phyloP scores from a whole-genome alignment of 345 rosid species.

The Pugionium cornutum region DNA sequence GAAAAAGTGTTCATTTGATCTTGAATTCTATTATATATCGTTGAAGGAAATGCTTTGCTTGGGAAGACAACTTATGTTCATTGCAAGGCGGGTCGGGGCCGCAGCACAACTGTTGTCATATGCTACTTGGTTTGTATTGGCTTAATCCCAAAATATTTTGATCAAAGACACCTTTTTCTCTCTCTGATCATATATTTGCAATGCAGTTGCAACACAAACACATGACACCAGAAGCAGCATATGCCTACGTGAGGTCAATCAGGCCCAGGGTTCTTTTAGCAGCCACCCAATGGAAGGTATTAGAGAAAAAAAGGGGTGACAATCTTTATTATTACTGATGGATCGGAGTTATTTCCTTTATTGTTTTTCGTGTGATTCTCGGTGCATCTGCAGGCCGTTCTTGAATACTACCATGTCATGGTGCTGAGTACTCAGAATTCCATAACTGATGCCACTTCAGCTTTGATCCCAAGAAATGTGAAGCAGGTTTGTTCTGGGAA shows the following conservation, averaged over 20 bases:
- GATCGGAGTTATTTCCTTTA: not conserved
- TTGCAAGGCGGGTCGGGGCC: slow-evolving; percentile 99
- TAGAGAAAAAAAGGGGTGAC: not conserved
- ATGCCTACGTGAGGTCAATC: slow-evolving; percentile 71
- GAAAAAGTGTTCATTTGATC: slow-evolving; percentile 10
- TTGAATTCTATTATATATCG: slow-evolving; percentile 23
- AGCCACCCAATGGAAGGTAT: slow-evolving; percentile 87
- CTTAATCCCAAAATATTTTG: slow-evolving; percentile 1
- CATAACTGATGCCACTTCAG: slow-evolving; percentile 28
- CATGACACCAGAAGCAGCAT: slow-evolving; percentile 88
- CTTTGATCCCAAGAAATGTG: slow-evolving; percentile 38
- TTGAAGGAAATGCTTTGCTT: slow-evolving; percentile 60
- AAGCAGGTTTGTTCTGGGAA: slow-evolving; percentile 42
- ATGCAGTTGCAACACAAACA: slow-evolving; percentile 70
- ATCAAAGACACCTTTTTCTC: not conserved
- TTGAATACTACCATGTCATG: slow-evolving; percentile 59
- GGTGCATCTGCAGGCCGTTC: slow-evolving; percentile 66
- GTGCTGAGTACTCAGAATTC: slow-evolving; percentile 40
- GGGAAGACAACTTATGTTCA: slow-evolving; percentile 82
- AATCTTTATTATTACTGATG: not conserved
- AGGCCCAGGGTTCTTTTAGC: slow-evolving; percentile 92
- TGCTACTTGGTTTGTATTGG: slow-evolving; percentile 76
- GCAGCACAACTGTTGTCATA: slow-evolving; percentile 89
- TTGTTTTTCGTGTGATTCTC: not conserved
- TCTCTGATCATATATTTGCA: slow-evolving; percentile 22